phyloP scores from a whole-genome alignment of 768 basidiomycete species.

The Astraeus odoratus region DNA sequence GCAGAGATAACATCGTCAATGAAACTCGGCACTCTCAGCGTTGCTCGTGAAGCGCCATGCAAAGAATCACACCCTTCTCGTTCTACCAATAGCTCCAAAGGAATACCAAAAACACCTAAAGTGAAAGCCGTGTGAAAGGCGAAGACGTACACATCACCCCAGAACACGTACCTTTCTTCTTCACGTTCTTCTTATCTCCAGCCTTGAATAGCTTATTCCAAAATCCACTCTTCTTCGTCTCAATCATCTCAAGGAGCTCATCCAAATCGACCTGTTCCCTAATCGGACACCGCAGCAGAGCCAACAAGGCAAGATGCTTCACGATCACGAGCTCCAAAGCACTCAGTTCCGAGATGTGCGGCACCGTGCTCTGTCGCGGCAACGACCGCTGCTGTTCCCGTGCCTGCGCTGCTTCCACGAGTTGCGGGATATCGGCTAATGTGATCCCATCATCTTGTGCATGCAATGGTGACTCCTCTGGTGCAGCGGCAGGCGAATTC shows the following conservation, averaged over 20 bases:
- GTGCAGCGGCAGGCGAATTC: slow-evolving; percentile 56
- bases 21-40: slow-evolving; percentile 90
- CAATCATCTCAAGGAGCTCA: slow-evolving; percentile 88
- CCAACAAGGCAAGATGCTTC: slow-evolving; percentile 84
- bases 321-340: slow-evolving; percentile 84
- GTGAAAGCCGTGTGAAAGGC: slow-evolving; percentile 7
- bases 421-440: slow-evolving; percentile 87
- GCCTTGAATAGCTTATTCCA: slow-evolving; percentile 96
- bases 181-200: slow-evolving; percentile 82
- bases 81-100: slow-evolving; percentile 88
- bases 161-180: slow-evolving; percentile 70
- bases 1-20: slow-evolving; percentile 97
- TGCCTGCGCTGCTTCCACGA: slow-evolving; percentile 89
- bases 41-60: slow-evolving; percentile 78
- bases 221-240: slow-evolving; percentile 87
- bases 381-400: slow-evolving; percentile 82
- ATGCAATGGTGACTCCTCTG: slow-evolving; percentile 33
- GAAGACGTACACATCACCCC: slow-evolving; percentile 1
- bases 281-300: slow-evolving; percentile 70
- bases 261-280: slow-evolving; percentile 84
- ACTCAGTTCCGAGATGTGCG: slow-evolving; percentile 78
- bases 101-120: slow-evolving; percentile 87
- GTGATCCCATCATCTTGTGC: slow-evolving; percentile 78
- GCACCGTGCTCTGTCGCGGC: slow-evolving; percentile 69
- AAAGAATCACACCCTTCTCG: slow-evolving; percentile 93